Evolutionary conservation across 2,329 filamentous ascomycete species (phyloP).

Genomic region (Fusarium pseudoanthophilum): DNA sequence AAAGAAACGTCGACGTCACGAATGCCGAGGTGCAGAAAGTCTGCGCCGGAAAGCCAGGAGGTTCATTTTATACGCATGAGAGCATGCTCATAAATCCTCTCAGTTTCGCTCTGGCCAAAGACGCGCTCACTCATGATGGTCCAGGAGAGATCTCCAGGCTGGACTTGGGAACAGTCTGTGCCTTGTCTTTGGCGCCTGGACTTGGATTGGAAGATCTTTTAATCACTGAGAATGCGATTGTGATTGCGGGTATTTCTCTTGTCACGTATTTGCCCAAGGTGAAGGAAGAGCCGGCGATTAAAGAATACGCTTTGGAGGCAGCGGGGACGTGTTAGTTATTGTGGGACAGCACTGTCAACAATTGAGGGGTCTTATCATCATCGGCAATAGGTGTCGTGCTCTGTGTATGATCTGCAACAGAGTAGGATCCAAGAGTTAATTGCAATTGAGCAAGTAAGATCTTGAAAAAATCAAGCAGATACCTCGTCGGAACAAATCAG

Average conservation of each 20-base stretch:
- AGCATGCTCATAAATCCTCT: conserved; percentile 5
- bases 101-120: conserved; percentile 3
- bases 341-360: too few species aligned
- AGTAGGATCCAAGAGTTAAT: background rate
- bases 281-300: background rate
- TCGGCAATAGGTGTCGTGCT: accelerated
- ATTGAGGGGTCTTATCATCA: background rate
- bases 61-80: conserved; percentile 17
- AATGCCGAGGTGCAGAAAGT: conserved; percentile 5
- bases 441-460: accelerated
- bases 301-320: background rate
- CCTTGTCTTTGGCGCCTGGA: background rate
- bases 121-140: background rate
- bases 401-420: accelerated
- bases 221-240: background rate
- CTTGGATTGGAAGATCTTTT: background rate
- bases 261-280: background rate
- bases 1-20: background rate
- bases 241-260: background rate
- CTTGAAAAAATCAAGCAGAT: accelerated
- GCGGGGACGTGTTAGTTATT: background rate
- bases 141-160: background rate
- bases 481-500: accelerated
- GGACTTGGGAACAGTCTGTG: background rate
- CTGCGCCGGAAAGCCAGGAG: background rate